Conservation (phyloP, 2,329 filamentous ascomycete genomes). For the Penicillium olsonii region DNA sequence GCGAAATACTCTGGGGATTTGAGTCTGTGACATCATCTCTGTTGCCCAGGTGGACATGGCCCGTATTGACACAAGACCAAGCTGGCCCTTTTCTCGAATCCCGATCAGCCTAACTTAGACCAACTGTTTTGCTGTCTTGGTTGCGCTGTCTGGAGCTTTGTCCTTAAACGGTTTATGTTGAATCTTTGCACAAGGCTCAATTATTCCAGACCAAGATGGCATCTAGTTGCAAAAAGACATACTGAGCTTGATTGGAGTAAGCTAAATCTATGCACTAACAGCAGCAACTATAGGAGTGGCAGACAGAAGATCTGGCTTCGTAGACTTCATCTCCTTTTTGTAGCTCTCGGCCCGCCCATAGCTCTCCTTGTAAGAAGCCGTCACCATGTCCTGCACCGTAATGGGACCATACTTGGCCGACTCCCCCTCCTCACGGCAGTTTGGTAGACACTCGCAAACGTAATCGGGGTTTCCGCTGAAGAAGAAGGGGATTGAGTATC, state of each 20-base stretch:
- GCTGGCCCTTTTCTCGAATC: no score
- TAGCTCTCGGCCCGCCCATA: slow-evolving; percentile 47
- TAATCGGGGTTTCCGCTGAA: slow-evolving; percentile 49
- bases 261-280: slow-evolving; percentile 16
- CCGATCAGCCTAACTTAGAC: no score
- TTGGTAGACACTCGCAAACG: slow-evolving; percentile 45
- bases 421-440: slow-evolving; percentile 40
- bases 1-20: no score
- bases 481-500: slow-evolving; percentile 47
- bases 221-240: no score
- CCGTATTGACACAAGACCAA: no score
- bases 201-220: no score
- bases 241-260: neutral
- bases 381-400: slow-evolving; percentile 45
- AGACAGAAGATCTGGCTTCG: slow-evolving; percentile 12
- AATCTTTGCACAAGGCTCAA: no score
- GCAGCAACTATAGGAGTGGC: slow-evolving; percentile 6
- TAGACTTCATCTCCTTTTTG: slow-evolving; percentile 37
- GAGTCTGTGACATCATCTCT: neutral
- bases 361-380: slow-evolving; percentile 44
- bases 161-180: no score
- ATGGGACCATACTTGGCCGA: slow-evolving; percentile 44
- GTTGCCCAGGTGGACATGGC: no score
- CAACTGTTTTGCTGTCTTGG: no score
- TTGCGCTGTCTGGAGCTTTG: no score